Percentiles rank a stretch among this genome's conserved stretches.
These are phyloP conservation scores for Ganoderma lucidum DNA, from an alignment of 1,284 basidiomycete genomes.

Conservation along the genomic window DNA sequence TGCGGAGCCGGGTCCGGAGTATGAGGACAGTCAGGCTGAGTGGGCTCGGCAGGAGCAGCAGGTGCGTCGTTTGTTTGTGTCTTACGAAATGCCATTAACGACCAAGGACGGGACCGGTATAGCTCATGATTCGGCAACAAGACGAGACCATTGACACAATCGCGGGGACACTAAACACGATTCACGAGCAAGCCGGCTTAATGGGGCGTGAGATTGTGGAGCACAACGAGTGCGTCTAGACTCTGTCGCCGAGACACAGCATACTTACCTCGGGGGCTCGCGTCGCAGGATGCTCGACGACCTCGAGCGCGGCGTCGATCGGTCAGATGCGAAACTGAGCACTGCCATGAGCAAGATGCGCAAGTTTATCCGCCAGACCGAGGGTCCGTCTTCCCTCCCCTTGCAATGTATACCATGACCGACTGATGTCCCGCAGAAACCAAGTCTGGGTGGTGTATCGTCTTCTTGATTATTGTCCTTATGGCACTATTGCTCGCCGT, in stretches of 20 bases:
- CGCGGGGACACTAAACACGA: constrained; percentile 80
- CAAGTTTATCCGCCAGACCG: constrained; percentile 84
- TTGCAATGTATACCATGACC: background rate
- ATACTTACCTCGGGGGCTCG: background rate
- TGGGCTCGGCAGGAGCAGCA: constrained; percentile 90
- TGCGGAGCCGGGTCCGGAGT: constrained; percentile 34
- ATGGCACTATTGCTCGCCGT: constrained; percentile 63
- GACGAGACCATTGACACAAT: constrained; percentile 88
- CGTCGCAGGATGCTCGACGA: constrained; percentile 80
- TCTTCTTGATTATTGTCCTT: constrained; percentile 65
- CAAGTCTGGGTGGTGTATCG: constrained; percentile 77
- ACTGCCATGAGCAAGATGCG: constrained; percentile 79
- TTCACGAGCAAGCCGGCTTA: constrained; percentile 88
- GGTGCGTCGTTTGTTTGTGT: constrained; percentile 47
- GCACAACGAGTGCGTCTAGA: constrained; percentile 79
- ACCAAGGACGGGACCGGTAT: background rate
- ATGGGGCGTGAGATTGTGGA: constrained; percentile 91
- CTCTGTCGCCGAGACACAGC: background rate
- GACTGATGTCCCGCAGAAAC: constrained; percentile 55
- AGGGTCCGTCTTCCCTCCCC: constrained; percentile 58
- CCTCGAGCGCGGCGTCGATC: constrained; percentile 78
- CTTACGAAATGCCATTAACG: background rate
- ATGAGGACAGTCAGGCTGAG: constrained; percentile 70
- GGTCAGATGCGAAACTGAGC: constrained; percentile 73
- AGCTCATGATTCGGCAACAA: constrained; percentile 86